Percentiles rank a stretch among this genome's conserved stretches.
Evolutionary conservation across 805 yeast genomes (phyloP).

Genomic region (Nakazawaea peltata): DNA sequence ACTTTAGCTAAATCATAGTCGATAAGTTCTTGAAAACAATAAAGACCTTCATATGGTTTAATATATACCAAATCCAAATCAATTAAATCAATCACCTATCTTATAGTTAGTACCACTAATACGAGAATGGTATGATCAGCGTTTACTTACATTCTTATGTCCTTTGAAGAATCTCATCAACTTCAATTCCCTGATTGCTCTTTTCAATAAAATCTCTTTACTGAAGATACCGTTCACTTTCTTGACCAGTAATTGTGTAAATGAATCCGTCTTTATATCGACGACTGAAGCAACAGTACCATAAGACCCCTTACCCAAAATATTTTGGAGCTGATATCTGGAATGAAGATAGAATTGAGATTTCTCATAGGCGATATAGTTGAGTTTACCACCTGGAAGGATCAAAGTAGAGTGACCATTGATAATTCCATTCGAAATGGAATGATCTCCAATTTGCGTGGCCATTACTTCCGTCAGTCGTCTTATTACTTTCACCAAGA

Average conservation of each 20-base stretch:
- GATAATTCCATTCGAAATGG: neutral
- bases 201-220: slow-evolving; percentile 56
- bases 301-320: slow-evolving; percentile 80
- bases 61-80: slow-evolving; percentile 65
- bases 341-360: slow-evolving; percentile 56
- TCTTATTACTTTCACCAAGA: too few relatives aligned
- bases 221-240: slow-evolving; percentile 66
- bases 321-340: slow-evolving; percentile 46
- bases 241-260: slow-evolving; percentile 60
- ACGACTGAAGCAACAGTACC: slow-evolving; percentile 78
- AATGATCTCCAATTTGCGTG: neutral
- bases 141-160: slow-evolving; percentile 52
- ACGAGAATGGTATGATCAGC: slow-evolving; percentile 15
- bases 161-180: slow-evolving; percentile 80
- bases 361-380: slow-evolving; percentile 33
- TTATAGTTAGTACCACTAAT: slow-evolving; percentile 37
- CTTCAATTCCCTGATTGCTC: slow-evolving; percentile 80
- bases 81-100: slow-evolving; percentile 54
- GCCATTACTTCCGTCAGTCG: neutral
- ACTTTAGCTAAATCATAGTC: slow-evolving; percentile 78
- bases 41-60: slow-evolving; percentile 75
- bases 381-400: slow-evolving; percentile 5
- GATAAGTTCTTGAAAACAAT: slow-evolving; percentile 80
- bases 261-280: slow-evolving; percentile 34
- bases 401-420: slow-evolving; percentile 6